A percentile compares a stretch with the other conserved stretches of the same genome.
phyloP scores from a whole-genome alignment of 768 basidiomycete genomes.

The Galerina sulciceps region DNA sequence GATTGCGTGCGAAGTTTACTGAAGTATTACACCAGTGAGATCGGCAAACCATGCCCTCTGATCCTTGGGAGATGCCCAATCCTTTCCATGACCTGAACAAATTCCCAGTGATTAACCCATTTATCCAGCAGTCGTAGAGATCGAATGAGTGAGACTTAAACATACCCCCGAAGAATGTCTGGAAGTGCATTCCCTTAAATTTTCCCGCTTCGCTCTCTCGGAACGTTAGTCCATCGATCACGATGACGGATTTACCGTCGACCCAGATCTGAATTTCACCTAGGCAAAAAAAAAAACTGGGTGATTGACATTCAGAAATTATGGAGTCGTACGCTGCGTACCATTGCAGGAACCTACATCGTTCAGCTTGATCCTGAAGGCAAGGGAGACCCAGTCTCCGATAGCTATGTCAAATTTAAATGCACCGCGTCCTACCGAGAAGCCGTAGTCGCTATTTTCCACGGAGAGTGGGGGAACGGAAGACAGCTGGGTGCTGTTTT shows the following conservation, averaged over 20 bases:
- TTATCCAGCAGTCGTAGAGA: not conserved
- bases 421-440: constrained; percentile 69
- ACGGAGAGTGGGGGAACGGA: constrained; percentile 52
- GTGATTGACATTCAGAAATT: too few relatives aligned
- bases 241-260: constrained; percentile 61
- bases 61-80: constrained; percentile 65
- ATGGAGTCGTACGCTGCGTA: constrained; percentile 20
- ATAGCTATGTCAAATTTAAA: constrained; percentile 58
- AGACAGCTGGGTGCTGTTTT: constrained; percentile 46
- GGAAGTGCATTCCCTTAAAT: constrained; percentile 73
- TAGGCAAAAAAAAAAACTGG: constrained; percentile 18
- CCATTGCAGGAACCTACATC: constrained; percentile 62
- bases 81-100: constrained; percentile 47
- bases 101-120: not conserved
- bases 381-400: constrained; percentile 63
- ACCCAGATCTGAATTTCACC: constrained; percentile 72
- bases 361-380: constrained; percentile 75
- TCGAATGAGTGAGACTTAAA: not conserved
- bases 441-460: constrained; percentile 62
- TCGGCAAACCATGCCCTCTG: constrained; percentile 65
- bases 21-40: constrained; percentile 47
- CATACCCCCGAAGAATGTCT: constrained; percentile 84
- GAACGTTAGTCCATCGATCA: constrained; percentile 50
- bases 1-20: not conserved
- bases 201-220: constrained; percentile 43